Evolutionary conservation across 2,329 filamentous ascomycete species (phyloP).

Genomic region (Aaosphaeria pasadenensis): DNA sequence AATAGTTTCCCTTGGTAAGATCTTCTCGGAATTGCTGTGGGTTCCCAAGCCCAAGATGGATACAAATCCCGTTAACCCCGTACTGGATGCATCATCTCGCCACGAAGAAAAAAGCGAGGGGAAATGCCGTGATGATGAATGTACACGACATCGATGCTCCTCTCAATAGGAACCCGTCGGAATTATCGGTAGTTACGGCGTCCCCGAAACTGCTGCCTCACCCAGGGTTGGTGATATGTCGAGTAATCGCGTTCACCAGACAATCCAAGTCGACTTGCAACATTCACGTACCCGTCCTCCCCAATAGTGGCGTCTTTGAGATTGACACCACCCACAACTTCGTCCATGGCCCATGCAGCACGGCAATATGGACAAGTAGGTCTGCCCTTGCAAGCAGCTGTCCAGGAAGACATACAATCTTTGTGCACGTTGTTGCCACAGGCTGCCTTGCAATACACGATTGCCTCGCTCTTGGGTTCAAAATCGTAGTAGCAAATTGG

Average conservation of each 20-base stretch:
- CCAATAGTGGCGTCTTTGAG: constrained; percentile 45
- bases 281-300: constrained; percentile 60
- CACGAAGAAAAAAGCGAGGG: constrained; percentile 62
- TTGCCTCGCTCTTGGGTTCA: constrained; percentile 31
- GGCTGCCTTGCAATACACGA: constrained; percentile 55
- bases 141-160: constrained; percentile 13
- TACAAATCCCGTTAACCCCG: too few species aligned
- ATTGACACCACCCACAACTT: constrained; percentile 42
- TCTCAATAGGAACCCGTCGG: too few species aligned
- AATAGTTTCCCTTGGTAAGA: too few species aligned
- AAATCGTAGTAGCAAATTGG: constrained; percentile 58
- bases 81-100: too few species aligned
- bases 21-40: too few species aligned
- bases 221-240: neutral
- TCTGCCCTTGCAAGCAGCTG: constrained; percentile 22
- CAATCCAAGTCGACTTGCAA: constrained; percentile 60
- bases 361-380: constrained; percentile 62
- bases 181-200: too few species aligned
- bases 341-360: constrained; percentile 51
- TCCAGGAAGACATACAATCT: constrained; percentile 56
- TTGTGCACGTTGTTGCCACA: constrained; percentile 65
- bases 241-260: constrained; percentile 38
- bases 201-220: neutral
- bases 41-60: too few species aligned
- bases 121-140: constrained; percentile 66